Base-by-base conservation (phyloP, 495 filamentous ascomycete species). In the Penicillium subrubescens region DNA sequence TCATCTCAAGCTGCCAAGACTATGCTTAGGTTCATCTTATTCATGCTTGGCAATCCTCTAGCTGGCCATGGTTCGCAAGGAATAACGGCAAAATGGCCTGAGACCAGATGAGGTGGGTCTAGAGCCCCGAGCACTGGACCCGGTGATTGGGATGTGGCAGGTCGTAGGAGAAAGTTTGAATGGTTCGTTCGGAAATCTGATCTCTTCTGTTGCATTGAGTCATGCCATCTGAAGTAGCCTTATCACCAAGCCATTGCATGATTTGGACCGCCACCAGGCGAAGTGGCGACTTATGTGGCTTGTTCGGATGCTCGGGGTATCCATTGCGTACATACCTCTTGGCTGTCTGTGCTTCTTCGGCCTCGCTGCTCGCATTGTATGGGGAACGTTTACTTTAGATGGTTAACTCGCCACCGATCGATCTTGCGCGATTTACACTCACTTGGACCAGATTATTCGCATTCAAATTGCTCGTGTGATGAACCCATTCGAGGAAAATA, bases 271-370 rank as follows among this genome's bases (percentile, higher is more conserved):
- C 67, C 65, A 62, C 65, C 41, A 29, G 50, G 58, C 23, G 39
- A 19, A 29, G 65, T 67, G 66, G 68, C 68, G 37, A 65, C 27
- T 50, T 48, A 2, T 61, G 68, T 66, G 65, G 70, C 70, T 67
- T 33, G 61, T 23, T 19, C 55, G 21, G 34, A 39, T 34, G 46
- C 25, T 60, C 43, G 44, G 41, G 48, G 50, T 21, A 25, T 67
- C 51, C 12, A 60, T 64, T 66, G 50, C 31, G 46, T 61, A 64
- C 65, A 66, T 71, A 29, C 50, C 60, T 10, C 48, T 55, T 33
- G 17, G 61, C 57, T 64, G 19, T 61, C 59, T 41, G 54, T 62
- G 50, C 58, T 64, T 58, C 25, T 8, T 27, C 4, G 4, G n/a
- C n/a, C n/a, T 27, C 25, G 25, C 25, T 14, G 23, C 14, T 52